Evolutionary conservation across 2,329 filamentous ascomycete species (phyloP).

Genomic region (Microsporum ferrugineum): DNA sequence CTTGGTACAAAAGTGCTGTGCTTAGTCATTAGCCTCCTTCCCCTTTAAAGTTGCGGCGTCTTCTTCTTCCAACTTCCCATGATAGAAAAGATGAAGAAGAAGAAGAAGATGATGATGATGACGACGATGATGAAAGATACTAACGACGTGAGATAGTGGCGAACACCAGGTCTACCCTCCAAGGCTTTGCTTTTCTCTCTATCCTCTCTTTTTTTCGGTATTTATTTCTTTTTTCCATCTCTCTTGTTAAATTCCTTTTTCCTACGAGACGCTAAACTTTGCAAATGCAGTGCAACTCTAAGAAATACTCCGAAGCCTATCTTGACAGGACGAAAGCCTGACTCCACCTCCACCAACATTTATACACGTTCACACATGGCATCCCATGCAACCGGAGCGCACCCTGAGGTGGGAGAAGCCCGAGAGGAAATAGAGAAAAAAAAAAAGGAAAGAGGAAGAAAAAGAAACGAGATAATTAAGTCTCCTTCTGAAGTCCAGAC

Average conservation of each 20-base stretch:
- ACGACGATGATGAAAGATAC: not conserved
- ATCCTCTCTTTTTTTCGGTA: not conserved
- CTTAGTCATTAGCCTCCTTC: not conserved
- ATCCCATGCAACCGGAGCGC: constrained; percentile 1
- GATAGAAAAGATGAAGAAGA: not conserved
- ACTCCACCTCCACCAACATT: constrained; percentile 2
- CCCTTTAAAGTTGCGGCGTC: not conserved
- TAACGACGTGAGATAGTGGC: not conserved
- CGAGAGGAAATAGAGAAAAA: not conserved
- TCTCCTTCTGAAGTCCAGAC: not conserved
- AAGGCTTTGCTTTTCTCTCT: not conserved
- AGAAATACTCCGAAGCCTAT: constrained; percentile 3
- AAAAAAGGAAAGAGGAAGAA: not conserved
- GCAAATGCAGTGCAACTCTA: constrained; percentile 3
- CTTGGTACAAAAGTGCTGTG: not conserved
- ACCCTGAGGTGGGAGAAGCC: not conserved
- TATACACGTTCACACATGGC: not conserved
- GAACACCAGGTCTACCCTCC: not conserved
- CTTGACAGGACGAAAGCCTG: not conserved
- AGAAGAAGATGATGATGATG: not conserved
- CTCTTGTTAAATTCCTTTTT: not conserved
- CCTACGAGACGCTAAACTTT: not conserved
- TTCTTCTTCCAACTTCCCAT: not conserved
- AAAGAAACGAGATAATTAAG: constrained; percentile 1
- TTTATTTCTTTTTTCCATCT: not conserved